These are phyloP conservation scores for Dryas alaskensis DNA, from an alignment of 306 rosid genomes.

Conservation along the genomic window DNA sequence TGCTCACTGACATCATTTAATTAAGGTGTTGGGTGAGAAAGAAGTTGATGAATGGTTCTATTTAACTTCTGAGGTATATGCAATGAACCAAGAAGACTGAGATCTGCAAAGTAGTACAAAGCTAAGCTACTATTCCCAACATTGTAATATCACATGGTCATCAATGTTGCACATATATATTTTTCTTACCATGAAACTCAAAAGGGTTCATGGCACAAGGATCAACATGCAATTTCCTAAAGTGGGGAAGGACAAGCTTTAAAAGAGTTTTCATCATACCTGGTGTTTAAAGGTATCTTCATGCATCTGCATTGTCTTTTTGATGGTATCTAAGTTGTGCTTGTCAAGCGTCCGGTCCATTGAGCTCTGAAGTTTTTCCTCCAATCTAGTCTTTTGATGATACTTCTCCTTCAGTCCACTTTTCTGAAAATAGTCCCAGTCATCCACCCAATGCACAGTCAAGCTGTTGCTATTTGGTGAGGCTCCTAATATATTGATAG, in stretches of 20 bases:
- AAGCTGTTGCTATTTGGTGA: constrained; percentile 47
- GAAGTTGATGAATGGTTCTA: background rate
- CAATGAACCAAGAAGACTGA: background rate
- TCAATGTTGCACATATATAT: no score
- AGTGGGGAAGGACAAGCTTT: background rate
- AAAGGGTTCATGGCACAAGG: background rate
- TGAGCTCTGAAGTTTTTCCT: constrained; percentile 34
- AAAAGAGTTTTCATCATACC: constrained; percentile 39
- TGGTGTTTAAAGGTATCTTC: constrained; percentile 78
- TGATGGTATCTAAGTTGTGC: constrained; percentile 57
- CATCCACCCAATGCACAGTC: constrained; percentile 56
- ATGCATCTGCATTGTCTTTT: constrained; percentile 81
- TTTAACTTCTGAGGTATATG: background rate
- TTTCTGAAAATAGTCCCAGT: constrained; percentile 54
- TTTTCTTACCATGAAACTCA: background rate
- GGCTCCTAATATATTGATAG: constrained; percentile 56
- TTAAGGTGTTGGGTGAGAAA: background rate
- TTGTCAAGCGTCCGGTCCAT: constrained; percentile 64
- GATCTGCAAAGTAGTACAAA: background rate
- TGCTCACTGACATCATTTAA: background rate
- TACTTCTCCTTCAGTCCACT: constrained; percentile 38
- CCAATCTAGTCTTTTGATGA: constrained; percentile 25
- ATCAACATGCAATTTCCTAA: background rate
- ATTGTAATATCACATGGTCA: no score
- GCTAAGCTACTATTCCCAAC: background rate